Conservation (phyloP, 768 basidiomycete species). For the Boletus insuetus region DNA sequence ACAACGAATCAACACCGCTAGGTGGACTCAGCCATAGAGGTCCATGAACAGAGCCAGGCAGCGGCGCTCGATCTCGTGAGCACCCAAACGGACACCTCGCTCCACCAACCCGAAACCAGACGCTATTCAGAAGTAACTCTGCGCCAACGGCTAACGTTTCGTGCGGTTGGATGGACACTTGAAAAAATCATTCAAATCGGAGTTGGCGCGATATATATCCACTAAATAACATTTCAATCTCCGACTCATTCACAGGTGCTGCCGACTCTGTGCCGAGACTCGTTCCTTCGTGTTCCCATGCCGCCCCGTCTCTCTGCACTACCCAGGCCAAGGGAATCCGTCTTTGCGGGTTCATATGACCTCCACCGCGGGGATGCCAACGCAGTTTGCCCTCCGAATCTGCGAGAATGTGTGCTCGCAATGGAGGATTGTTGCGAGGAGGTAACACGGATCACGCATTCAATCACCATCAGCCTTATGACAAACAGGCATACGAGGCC, state of each 20-base stretch:
- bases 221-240: conserved; percentile 23
- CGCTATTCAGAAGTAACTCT: conserved; percentile 51
- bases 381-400: conserved; percentile 65
- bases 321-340: conserved; percentile 55
- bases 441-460: conserved; percentile 34
- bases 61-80: conserved; percentile 48
- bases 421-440: conserved; percentile 84
- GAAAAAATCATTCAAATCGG: conserved; percentile 26
- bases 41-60: conserved; percentile 33
- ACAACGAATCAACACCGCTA: conserved; percentile 53
- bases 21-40: conserved; percentile 46
- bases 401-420: conserved; percentile 72
- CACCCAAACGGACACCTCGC: conserved; percentile 58
- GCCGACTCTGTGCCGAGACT: conserved; percentile 11
- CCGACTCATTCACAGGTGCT: conserved; percentile 21
- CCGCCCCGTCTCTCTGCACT: conserved; percentile 52
- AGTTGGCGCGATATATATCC: conserved; percentile 31
- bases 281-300: conserved; percentile 25
- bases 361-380: conserved; percentile 62
- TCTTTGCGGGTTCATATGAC: conserved; percentile 67
- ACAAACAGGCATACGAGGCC: conserved; percentile 58
- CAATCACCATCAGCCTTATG: not conserved
- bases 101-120: conserved; percentile 73
- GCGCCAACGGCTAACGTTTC: conserved; percentile 59
- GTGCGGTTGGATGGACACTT: conserved; percentile 67